phyloP scores from a whole-genome alignment of 2,329 filamentous ascomycete genomes.

The Cladorrhinum sp. region DNA sequence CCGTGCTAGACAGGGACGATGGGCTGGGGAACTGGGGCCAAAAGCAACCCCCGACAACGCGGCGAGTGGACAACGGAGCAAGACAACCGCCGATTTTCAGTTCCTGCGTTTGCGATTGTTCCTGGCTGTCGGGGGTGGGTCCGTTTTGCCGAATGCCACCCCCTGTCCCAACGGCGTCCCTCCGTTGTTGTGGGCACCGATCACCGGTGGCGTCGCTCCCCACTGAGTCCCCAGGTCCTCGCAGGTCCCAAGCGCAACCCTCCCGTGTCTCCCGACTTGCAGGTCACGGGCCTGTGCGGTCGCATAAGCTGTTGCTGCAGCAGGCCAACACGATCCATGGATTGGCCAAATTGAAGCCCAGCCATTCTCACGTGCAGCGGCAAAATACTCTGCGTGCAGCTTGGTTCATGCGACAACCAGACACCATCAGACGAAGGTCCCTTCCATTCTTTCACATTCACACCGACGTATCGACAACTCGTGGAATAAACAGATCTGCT shows the following conservation, averaged over 20 bases:
- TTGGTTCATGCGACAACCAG: conserved; percentile 23
- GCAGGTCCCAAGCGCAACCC: conserved; percentile 7
- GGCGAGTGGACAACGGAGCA: neutral
- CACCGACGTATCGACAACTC: conserved; percentile 29
- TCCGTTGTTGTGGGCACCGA: neutral
- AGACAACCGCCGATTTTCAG: neutral
- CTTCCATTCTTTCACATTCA: neutral
- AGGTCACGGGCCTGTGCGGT: conserved; percentile 13
- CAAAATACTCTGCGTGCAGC: conserved; percentile 14
- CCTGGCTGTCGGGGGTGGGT: neutral
- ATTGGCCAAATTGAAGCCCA: conserved; percentile 2
- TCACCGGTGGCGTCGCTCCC: neutral
- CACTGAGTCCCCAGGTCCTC: neutral
- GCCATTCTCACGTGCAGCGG: conserved; percentile 19
- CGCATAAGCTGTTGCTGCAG: conserved; percentile 8
- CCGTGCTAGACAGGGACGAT: neutral
- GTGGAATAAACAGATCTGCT: conserved; percentile 6
- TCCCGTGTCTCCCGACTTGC: conserved; percentile 14
- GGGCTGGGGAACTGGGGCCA: neutral
- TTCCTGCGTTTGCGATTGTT: neutral
- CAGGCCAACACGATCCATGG: neutral
- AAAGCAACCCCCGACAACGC: neutral
- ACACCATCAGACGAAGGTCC: neutral
- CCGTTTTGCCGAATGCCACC: neutral
- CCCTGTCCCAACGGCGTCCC: neutral